Conservation (phyloP, 2,329 filamentous ascomycete species). For the Polychaeton citri region DNA sequence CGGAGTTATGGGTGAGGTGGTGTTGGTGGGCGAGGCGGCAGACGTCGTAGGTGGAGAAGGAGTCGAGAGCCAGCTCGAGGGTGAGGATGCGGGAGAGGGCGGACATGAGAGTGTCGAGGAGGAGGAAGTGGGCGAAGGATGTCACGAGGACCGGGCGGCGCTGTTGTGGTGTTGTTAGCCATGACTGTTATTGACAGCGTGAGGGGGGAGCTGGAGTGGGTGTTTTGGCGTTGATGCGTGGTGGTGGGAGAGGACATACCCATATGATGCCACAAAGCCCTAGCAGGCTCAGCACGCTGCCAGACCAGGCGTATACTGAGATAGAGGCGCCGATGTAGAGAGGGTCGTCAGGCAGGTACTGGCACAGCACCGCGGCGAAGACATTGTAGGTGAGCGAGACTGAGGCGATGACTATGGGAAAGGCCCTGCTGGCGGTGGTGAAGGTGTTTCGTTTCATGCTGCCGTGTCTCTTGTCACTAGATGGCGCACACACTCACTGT, state of each 20-base stretch:
- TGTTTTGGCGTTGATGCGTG: not conserved
- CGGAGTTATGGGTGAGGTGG: slow-evolving; percentile 6
- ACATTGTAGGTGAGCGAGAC: slow-evolving; percentile 13
- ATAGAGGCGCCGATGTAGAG: slow-evolving; percentile 13
- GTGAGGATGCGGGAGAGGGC: slow-evolving; percentile 11
- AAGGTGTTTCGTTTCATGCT: no score
- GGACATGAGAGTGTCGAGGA: slow-evolving; percentile 14
- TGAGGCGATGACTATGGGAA: slow-evolving; percentile 10
- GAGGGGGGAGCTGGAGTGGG: no score
- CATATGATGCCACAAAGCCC: slow-evolving; percentile 12
- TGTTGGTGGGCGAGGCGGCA: slow-evolving; percentile 8
- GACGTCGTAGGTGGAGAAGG: slow-evolving; percentile 11
- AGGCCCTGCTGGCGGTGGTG: slow-evolving; percentile 2
- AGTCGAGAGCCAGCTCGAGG: slow-evolving; percentile 12
- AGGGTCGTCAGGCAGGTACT: slow-evolving; percentile 15
- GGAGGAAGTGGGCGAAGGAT: slow-evolving; percentile 14
- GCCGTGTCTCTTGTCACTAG: no score
- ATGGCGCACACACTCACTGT: no score
- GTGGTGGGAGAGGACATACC: slow-evolving; percentile 5
- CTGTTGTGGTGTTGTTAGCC: no score
- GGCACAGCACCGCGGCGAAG: slow-evolving; percentile 12
- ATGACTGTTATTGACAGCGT: no score
- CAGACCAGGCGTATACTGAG: slow-evolving; percentile 15
- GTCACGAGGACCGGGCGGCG: slow-evolving; percentile 9
- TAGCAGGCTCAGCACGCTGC: slow-evolving; percentile 11